phyloP scores from a whole-genome alignment of 2,329 filamentous ascomycete genomes.

The Alternaria sp. region DNA sequence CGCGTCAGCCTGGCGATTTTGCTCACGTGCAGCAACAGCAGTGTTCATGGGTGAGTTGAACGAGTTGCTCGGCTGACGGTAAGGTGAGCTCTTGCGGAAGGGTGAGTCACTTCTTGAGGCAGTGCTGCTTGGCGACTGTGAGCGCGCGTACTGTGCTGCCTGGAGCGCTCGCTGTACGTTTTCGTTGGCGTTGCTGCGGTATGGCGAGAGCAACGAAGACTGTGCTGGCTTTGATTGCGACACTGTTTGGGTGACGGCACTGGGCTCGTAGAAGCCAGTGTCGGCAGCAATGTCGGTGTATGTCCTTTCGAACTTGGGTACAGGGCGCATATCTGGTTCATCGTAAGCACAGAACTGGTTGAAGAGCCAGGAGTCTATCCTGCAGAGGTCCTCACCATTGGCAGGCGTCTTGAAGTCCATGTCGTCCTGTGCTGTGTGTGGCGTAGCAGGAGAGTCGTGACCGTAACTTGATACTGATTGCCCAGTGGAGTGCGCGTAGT shows the following conservation, averaged over 20 bases:
- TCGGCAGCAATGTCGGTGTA: slow-evolving; percentile 87
- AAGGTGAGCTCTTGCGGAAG: slow-evolving; percentile 72
- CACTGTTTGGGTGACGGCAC: slow-evolving; percentile 57
- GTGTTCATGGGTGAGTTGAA: slow-evolving; percentile 57
- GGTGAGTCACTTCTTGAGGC: slow-evolving; percentile 76
- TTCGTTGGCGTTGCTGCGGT: slow-evolving; percentile 51
- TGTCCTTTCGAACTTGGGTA: slow-evolving; percentile 82
- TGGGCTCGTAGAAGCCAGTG: slow-evolving; percentile 78
- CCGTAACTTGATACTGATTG: slow-evolving; percentile 68
- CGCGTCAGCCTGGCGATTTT: slow-evolving; percentile 69
- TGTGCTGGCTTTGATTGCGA: slow-evolving; percentile 58
- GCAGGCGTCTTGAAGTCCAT: slow-evolving; percentile 61
- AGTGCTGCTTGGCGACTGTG: slow-evolving; percentile 62
- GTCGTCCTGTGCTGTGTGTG: slow-evolving; percentile 65
- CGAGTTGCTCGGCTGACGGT: slow-evolving; percentile 53
- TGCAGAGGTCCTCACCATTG: slow-evolving; percentile 61
- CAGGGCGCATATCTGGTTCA: slow-evolving; percentile 61
- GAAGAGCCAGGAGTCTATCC: slow-evolving; percentile 59
- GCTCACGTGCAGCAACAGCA: slow-evolving; percentile 68
- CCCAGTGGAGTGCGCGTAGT: slow-evolving; percentile 62
- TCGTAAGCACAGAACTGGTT: slow-evolving; percentile 73
- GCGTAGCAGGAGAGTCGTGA: slow-evolving; percentile 68
- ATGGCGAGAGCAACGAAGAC: slow-evolving; percentile 59
- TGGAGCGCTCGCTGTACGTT: slow-evolving; percentile 79
- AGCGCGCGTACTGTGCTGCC: slow-evolving; percentile 76